Evolutionary conservation across 441 rosid genomes (phyloP), one percentile per base, ranked within the genome.

Genomic region (Pelargonium myrrhifolium): DNA sequence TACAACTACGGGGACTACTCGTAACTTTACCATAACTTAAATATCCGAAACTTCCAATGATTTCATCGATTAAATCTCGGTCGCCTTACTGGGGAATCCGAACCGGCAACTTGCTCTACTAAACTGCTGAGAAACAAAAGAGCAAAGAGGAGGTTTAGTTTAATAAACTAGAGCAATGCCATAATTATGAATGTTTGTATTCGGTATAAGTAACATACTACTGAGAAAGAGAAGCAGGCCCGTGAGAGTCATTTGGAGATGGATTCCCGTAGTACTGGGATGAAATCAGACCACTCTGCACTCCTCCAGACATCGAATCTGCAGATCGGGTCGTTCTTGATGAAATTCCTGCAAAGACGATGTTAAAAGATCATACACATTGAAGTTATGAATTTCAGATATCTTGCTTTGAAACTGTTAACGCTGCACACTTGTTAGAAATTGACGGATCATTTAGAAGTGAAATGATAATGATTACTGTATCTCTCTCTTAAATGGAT

Each of bases 201-300:
- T 42, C 11, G 12, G 9, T 12, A 42, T 10, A 12, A 45, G 14
- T 10, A 12, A 12, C 53, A 45, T 45, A 45, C 53, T 45, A 14
- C 4, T 14, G 53, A 12, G 53, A 45, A 3, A 11, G 5, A 12
- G 53, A 45, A 74, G 51, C 64, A 0, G 80, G 76, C 62, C 67
- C 75, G 75, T 72, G 72, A 5, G 76, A 76, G 58, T 68, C 66
- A 40, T 77, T 83, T 3, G 86, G 72, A 40, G 87, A 69, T 9
- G 87, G 84, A 76, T 76, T 83, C 12, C 80, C 81, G 24, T 77
- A 71, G 74, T 78, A 82, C 21, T 87, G 88, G 66, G 81, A 85
- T 8, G 97, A 73, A 73, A 82, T 83, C 68, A 86, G 77, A 73
- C 75, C 78, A 28, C 72, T 80, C 26, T 73, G 68, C 18, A 77